These are phyloP conservation scores for Gleditsia sinensis DNA, from an alignment of 306 rosid species.

Conservation along the genomic window DNA sequence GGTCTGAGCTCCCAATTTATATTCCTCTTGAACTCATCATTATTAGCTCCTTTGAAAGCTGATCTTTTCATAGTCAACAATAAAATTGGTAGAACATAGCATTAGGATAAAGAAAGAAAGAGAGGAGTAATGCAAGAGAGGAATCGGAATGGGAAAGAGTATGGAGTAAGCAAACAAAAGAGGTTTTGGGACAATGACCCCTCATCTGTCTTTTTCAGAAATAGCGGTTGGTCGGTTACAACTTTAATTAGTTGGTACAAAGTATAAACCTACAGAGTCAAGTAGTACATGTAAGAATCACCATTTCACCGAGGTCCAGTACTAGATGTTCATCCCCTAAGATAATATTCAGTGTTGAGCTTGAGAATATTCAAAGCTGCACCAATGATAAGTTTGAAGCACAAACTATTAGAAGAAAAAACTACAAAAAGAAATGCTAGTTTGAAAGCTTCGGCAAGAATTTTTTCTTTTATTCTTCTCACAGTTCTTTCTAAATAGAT, in stretches of 20 bases:
- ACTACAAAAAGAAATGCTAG: no score
- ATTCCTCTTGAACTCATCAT: conserved; percentile 37
- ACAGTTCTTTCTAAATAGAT: no score
- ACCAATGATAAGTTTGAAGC: no score
- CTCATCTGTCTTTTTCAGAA: conserved; percentile 38
- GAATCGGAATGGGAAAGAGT: conserved; percentile 32
- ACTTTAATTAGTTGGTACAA: conserved; percentile 22
- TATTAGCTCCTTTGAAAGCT: conserved; percentile 40
- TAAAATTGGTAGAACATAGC: conserved; percentile 34
- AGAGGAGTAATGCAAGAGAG: conserved; percentile 33
- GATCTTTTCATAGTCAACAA: conserved; percentile 52
- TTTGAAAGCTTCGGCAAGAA: no score
- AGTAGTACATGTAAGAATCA: conserved; percentile 9
- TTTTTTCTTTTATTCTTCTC: no score
- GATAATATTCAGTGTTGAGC: no score
- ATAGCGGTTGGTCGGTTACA: conserved; percentile 55
- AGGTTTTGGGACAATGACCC: conserved; percentile 48
- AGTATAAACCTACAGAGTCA: neutral
- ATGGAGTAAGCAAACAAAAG: conserved; percentile 56
- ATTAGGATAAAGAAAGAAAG: conserved; percentile 28
- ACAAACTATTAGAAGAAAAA: no score
- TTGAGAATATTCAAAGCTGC: no score
- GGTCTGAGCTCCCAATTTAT: conserved; percentile 82
- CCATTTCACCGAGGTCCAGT: neutral
- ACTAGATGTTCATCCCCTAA: no score